Base-by-base conservation (phyloP, 768 basidiomycete species). In the Amyloporia xantha region DNA sequence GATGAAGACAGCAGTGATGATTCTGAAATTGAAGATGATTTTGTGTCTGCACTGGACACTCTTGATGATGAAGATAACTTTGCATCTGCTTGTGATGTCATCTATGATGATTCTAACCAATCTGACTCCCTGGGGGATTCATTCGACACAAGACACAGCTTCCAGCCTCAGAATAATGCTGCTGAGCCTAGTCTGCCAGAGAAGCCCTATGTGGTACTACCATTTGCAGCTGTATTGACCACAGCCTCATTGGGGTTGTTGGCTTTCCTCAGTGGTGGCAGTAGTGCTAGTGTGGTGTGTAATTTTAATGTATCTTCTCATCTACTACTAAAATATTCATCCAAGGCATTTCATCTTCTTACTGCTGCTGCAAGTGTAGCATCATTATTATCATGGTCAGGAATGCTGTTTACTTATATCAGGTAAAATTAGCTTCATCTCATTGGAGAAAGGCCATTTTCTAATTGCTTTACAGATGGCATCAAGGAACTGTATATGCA, bases 381-480 rank as follows among this genome's bases (percentile, higher is more conserved):
- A 10, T 62, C 58, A 12, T 27, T 62, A 33, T 56, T 57, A 48
- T 59, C 60, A 12, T 62, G 60, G 60, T 44, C 53, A 2, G 60
- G 54, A 9, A 57, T 62, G 52, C 39, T 62, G 24, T 59, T 53
- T 41, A 62, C 59, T 1, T 62, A 62, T 24, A 62, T 62, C 28
- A 51, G 62, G 57, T 58, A 26, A 13, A 39, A n/a, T n/a, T n/a
- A n/a, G n/a, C n/a, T n/a, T n/a, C n/a, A n/a, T n/a, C n/a, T n/a
- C n/a, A n/a, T n/a, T n/a, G n/a, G n/a, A n/a, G n/a, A n/a, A n/a
- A n/a, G n/a, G 15, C 30, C 30, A 33, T 33, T 33, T 33, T 21
- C 5, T 26, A 30, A 44, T 54, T 36, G 12, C 27, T 24, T 33
- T n/a, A 0, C 12, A 61, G 57, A 41, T 63, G 59, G 59, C 41